These are phyloP conservation scores for Botryosphaeria dothidea DNA, from an alignment of 2,329 filamentous ascomycete species.

Conservation along the genomic window DNA sequence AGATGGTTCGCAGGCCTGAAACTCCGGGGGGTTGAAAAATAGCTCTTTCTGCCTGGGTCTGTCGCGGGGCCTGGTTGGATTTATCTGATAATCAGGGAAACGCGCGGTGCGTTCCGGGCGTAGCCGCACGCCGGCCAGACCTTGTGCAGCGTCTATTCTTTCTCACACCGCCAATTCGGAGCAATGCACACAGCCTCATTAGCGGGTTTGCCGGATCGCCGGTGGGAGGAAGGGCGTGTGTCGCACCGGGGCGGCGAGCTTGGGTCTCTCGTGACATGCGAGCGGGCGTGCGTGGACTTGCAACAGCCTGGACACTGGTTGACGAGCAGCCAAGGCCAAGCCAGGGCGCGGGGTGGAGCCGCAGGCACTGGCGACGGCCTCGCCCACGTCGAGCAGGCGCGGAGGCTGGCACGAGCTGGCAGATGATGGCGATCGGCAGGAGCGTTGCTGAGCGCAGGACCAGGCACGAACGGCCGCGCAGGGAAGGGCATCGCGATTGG, in stretches of 20 bases:
- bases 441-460: not conserved
- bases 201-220: not conserved
- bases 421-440: conserved; percentile 11
- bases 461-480: not conserved
- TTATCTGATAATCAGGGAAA: not conserved
- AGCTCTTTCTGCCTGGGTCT: not conserved
- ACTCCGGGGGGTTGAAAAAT: not conserved
- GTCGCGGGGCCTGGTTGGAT: not conserved
- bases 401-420: not conserved
- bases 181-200: conserved; percentile 13
- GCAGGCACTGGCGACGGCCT: too few species aligned
- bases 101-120: not conserved
- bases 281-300: conserved; percentile 1
- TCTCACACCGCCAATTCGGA: conserved; percentile 3
- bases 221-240: not conserved
- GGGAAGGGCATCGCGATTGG: not conserved
- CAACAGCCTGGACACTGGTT: too few species aligned
- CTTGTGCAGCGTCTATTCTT: not conserved
- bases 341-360: not conserved
- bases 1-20: conserved; percentile 4
- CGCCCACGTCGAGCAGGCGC: not conserved
- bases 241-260: conserved; percentile 1
- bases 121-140: conserved; percentile 1
- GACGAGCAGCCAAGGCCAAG: too few species aligned
- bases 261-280: conserved; percentile 4